Conservation (phyloP, 257 asterid genomes). For the Galeopsis tetrahit region DNA sequence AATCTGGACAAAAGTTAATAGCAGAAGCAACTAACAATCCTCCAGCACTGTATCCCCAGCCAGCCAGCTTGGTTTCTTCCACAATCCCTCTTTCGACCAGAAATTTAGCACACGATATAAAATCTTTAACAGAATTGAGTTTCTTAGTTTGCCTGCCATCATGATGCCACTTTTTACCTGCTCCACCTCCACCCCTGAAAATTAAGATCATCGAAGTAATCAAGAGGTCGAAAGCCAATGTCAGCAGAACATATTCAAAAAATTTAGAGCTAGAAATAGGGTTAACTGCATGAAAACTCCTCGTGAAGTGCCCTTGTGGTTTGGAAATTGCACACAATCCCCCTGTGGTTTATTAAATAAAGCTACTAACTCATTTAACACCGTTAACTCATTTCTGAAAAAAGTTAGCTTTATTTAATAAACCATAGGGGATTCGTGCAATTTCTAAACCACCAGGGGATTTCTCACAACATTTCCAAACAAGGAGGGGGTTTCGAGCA, state of each 20-base stretch:
- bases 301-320: too few species aligned
- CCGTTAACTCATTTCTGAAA: too few species aligned
- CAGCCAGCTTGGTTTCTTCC: slow-evolving; percentile 81
- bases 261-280: not conserved
- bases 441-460: too few species aligned
- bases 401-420: too few species aligned
- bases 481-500: too few species aligned
- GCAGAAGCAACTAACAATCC: slow-evolving; percentile 95
- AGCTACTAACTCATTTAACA: too few species aligned
- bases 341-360: too few species aligned
- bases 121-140: slow-evolving; percentile 74
- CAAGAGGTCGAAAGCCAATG: slow-evolving; percentile 22
- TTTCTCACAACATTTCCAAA: too few species aligned
- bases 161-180: slow-evolving; percentile 75
- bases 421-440: too few species aligned
- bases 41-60: slow-evolving; percentile 99
- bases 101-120: slow-evolving; percentile 82
- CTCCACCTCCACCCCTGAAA: slow-evolving; percentile 96
- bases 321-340: too few species aligned
- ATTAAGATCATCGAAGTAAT: slow-evolving; percentile 35
- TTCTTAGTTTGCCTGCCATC: slow-evolving; percentile 80
- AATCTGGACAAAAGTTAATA: slow-evolving; percentile 68
- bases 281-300: too few species aligned
- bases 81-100: slow-evolving; percentile 70
- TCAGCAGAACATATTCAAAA: slow-evolving; percentile 9